Conservation (phyloP, 129 eudicot species). For the Flaveria bidentis region DNA sequence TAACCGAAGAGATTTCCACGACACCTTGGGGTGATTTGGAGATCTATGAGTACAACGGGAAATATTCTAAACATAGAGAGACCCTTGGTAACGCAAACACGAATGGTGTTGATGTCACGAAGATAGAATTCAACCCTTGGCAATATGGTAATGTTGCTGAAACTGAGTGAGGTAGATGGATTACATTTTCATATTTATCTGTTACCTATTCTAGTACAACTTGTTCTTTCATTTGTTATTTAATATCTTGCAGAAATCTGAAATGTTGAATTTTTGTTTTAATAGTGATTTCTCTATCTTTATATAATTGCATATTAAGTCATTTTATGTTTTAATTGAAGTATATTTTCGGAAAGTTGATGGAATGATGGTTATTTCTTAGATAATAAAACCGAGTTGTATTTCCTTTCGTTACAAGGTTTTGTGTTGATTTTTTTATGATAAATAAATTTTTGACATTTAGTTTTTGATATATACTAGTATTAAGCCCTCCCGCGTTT, state of each 20-base stretch:
- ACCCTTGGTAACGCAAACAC: conserved; percentile 40
- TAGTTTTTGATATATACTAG: too few relatives aligned
- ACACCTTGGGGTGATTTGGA: conserved; percentile 99
- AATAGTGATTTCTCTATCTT: not conserved
- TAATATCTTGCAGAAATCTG: conserved; percentile 1
- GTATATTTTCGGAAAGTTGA: too few relatives aligned
- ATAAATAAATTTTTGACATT: too few relatives aligned
- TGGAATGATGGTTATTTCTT: too few relatives aligned
- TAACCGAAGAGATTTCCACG: conserved; percentile 55
- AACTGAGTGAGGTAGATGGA: conserved; percentile 40
- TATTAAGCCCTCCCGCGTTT: too few relatives aligned
- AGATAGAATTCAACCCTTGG: conserved; percentile 85
- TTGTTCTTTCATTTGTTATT: conserved; percentile 30
- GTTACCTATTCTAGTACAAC: conserved; percentile 9
- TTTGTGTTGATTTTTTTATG: too few relatives aligned
- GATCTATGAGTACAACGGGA: conserved; percentile 70
- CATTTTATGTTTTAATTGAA: too few relatives aligned
- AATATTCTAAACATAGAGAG: conserved; percentile 65
- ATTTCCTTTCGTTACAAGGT: too few relatives aligned
- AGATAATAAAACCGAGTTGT: not conserved
- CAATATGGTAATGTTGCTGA: conserved; percentile 62
- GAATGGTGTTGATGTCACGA: conserved; percentile 38
- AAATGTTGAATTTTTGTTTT: conserved; percentile 31
- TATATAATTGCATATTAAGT: not conserved
- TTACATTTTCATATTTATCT: conserved; percentile 8